Conservation (phyloP, 2,329 filamentous ascomycete genomes). For the Cytospora piceae region DNA sequence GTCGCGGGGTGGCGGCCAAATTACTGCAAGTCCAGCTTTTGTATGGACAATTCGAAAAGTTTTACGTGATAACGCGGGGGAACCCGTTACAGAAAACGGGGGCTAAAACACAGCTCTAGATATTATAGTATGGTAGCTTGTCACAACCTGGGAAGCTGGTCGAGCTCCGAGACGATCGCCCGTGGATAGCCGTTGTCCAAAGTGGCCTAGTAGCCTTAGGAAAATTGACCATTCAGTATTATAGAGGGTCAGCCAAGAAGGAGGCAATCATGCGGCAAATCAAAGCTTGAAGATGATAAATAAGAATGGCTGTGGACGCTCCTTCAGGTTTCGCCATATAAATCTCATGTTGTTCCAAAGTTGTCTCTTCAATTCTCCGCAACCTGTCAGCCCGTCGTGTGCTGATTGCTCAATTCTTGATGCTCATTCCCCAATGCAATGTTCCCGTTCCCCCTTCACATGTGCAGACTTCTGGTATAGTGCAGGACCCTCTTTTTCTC, state of each 20-base stretch:
- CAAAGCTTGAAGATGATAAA: too few species aligned
- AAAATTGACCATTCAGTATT: neutral
- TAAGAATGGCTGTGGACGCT: too few species aligned
- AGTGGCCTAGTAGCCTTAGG: neutral
- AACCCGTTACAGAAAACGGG: neutral
- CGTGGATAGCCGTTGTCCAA: neutral
- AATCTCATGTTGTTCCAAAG: neutral
- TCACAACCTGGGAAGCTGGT: neutral
- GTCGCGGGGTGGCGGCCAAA: neutral
- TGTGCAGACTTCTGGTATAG: neutral
- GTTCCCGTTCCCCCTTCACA: too few species aligned
- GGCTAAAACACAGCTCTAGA: neutral
- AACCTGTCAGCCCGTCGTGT: neutral
- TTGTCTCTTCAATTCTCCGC: neutral
- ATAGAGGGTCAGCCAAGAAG: neutral
- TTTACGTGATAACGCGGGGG: slow-evolving; percentile 1
- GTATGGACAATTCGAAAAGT: neutral
- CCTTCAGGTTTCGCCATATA: neutral
- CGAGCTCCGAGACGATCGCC: neutral
- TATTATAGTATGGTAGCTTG: neutral
- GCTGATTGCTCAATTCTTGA: slow-evolving; percentile 9
- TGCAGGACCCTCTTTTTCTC: slow-evolving; percentile 10
- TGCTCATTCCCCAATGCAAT: neutral
- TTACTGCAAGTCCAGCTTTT: neutral
- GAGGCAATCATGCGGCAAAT: neutral